Evolutionary conservation across 768 basidiomycete genomes (phyloP), one percentile per base, ranked within the genome.

Genomic region (Hericium coralloides): DNA sequence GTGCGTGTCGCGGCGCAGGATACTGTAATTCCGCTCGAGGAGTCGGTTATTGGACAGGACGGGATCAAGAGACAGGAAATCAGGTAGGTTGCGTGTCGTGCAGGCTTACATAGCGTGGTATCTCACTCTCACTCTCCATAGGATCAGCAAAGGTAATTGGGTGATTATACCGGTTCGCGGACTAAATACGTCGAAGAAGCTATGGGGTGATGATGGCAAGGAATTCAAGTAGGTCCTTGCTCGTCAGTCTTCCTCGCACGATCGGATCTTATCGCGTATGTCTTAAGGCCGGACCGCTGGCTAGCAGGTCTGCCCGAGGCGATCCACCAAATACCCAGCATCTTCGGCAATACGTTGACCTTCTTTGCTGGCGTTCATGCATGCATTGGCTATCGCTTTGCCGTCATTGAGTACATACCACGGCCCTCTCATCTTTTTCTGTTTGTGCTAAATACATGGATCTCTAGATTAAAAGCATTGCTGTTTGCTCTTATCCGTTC

Each of bases 401-500:
- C 60, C 26, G 4, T 63, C 7, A 53, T 51, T 41, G 62, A 63
- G 62, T 62, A 31, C 56, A 61, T 61, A n/a, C 15, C 2, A 18
- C 14, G 41, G 15, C 5, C 15, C 18, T 43, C 18, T 43, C 12
- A 43, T 12, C 15, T 18, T 18, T 43, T 17, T 7, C 41, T 17
- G 15, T 43, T 0, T 18, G 15, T 1, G 4, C 15, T 43, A 36
- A 10, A 8, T 14, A 18, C 37, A 43, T 17, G 18, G 1, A 15
- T n/a, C 3, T 15, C 14, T 20, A 67, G 66, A 57, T 60, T 59
- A 55, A 67, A 67, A 49, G 62, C 66, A 0, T 38, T 67, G 23
- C 2, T 67, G 2, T 67, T 65, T 49, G 49, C 59, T 14, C 57
- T 66, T 36, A 51, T 65, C 22, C 66, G 66, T n/a, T 54, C 66